A percentile compares a stretch with the other conserved stretches of the same genome.
Conservation (phyloP, 2,329 filamentous ascomycete species). For the Amauroascus niger region DNA sequence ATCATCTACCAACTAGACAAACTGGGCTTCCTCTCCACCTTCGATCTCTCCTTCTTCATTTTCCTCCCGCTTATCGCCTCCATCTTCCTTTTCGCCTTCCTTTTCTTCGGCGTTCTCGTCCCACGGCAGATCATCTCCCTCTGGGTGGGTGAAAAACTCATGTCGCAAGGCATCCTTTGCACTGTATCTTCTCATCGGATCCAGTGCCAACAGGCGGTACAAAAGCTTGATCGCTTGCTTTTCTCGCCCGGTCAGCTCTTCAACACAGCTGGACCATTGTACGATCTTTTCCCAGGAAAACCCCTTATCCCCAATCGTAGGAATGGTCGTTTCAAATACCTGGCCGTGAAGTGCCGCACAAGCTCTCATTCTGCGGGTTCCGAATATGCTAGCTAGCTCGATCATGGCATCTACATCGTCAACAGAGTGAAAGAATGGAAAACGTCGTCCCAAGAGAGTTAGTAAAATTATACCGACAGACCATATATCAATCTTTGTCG, state of each 20-base stretch:
- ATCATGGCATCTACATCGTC: slow-evolving; percentile 97
- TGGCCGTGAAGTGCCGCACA: slow-evolving; percentile 79
- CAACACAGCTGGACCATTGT: slow-evolving; percentile 81
- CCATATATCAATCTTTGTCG: slow-evolving; percentile 92
- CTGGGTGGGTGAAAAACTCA: slow-evolving; percentile 37
- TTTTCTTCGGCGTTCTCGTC: slow-evolving; percentile 9
- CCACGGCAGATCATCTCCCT: slow-evolving; percentile 22
- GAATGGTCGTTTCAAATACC: slow-evolving; percentile 85
- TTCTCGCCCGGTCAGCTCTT: slow-evolving; percentile 44
- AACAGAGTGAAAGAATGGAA: slow-evolving; percentile 98
- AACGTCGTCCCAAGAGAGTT: slow-evolving; percentile 84
- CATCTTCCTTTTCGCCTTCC: background rate
- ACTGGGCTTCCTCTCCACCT: slow-evolving; percentile 16
- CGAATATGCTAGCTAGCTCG: slow-evolving; percentile 93
- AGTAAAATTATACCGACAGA: slow-evolving; percentile 92
- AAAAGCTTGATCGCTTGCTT: slow-evolving; percentile 38
- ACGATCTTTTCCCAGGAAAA: slow-evolving; percentile 90
- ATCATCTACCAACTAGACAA: slow-evolving; percentile 12
- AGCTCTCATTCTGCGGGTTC: slow-evolving; percentile 69
- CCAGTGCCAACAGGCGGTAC: slow-evolving; percentile 36
- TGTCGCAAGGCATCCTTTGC: slow-evolving; percentile 38
- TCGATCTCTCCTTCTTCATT: background rate
- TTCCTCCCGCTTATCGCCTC: background rate
- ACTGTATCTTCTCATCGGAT: slow-evolving; percentile 35
- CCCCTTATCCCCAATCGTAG: slow-evolving; percentile 74